These are phyloP conservation scores for Ilex aquifolium DNA, from an alignment of 257 asterid genomes.

Conservation along the genomic window DNA sequence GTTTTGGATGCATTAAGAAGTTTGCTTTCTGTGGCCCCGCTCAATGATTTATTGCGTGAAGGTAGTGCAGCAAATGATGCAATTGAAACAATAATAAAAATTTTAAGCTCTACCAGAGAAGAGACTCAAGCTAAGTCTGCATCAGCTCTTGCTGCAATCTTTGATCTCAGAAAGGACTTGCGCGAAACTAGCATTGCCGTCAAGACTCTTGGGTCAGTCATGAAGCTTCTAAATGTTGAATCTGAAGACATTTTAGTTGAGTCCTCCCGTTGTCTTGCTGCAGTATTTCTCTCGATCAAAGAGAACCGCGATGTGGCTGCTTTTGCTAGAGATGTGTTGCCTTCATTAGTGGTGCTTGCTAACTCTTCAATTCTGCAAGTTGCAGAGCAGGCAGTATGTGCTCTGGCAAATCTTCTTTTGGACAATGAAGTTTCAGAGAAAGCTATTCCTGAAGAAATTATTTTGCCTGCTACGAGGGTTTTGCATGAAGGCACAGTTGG, in stretches of 20 bases:
- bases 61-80: conserved; percentile 99
- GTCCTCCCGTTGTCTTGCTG: conserved; percentile 76
- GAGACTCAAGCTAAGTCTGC: conserved; percentile 96
- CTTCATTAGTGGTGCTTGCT: conserved; percentile 68
- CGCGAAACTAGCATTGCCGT: conserved; percentile 77
- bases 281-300: conserved; percentile 81
- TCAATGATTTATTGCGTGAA: conserved; percentile 78
- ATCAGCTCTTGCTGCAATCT: conserved; percentile 80
- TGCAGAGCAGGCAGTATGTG: conserved; percentile 96
- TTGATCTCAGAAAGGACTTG: conserved; percentile 81
- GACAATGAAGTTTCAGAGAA: conserved; percentile 76
- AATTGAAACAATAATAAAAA: conserved; percentile 83
- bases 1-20: conserved; percentile 89
- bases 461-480: conserved; percentile 78
- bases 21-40: conserved; percentile 83
- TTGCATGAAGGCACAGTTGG: conserved; percentile 69
- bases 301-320: conserved; percentile 84
- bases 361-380: conserved; percentile 67
- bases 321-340: conserved; percentile 71
- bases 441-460: conserved; percentile 66
- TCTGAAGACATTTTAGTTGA: conserved; percentile 64
- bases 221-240: conserved; percentile 67
- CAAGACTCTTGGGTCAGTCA: conserved; percentile 53
- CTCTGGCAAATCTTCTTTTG: conserved; percentile 86
- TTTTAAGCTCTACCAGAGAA: conserved; percentile 68